phyloP scores from a whole-genome alignment of 805 yeast species.

The Metschnikowia chrysomelidarum region DNA sequence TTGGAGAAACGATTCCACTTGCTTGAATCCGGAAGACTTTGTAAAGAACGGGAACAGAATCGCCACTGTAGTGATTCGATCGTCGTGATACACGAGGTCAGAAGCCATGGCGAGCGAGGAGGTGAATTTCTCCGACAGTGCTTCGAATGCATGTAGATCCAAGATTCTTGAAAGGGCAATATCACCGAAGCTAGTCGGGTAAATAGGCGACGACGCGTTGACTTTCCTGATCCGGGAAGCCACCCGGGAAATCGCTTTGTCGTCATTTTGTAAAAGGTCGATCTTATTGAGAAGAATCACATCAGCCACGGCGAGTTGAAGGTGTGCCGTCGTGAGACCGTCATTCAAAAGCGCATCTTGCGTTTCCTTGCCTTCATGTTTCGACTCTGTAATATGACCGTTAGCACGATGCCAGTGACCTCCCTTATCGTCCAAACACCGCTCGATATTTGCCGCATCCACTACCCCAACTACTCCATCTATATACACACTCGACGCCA shows the following conservation, averaged over 20 bases:
- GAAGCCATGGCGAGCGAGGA: slow-evolving; percentile 16
- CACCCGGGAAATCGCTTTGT: slow-evolving; percentile 31
- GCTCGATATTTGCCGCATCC: slow-evolving; percentile 65
- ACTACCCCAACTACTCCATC: slow-evolving; percentile 91
- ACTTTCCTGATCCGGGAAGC: slow-evolving; percentile 46
- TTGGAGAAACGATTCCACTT: slow-evolving; percentile 66
- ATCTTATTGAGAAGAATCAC: slow-evolving; percentile 74
- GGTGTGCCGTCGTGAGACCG: slow-evolving; percentile 75
- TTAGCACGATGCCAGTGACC: slow-evolving; percentile 63
- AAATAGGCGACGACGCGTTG: slow-evolving; percentile 66
- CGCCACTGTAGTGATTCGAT: slow-evolving; percentile 35
- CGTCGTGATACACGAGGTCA: slow-evolving; percentile 33
- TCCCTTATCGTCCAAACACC: slow-evolving; percentile 67
- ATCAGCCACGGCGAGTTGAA: slow-evolving; percentile 91
- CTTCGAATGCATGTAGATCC: slow-evolving; percentile 76
- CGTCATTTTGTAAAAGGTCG: slow-evolving; percentile 44
- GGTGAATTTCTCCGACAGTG: slow-evolving; percentile 21
- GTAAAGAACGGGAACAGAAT: slow-evolving; percentile 46
- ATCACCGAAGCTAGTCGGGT: slow-evolving; percentile 72
- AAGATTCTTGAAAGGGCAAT: slow-evolving; percentile 63
- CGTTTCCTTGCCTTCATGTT: slow-evolving; percentile 27
- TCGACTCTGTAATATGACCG: slow-evolving; percentile 26
- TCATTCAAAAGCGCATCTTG: slow-evolving; percentile 34
- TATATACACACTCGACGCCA: slow-evolving; percentile 77
- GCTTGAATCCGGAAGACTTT: slow-evolving; percentile 33